Conservation (phyloP, 1,284 basidiomycete species). For the Marasmius fiardii region DNA sequence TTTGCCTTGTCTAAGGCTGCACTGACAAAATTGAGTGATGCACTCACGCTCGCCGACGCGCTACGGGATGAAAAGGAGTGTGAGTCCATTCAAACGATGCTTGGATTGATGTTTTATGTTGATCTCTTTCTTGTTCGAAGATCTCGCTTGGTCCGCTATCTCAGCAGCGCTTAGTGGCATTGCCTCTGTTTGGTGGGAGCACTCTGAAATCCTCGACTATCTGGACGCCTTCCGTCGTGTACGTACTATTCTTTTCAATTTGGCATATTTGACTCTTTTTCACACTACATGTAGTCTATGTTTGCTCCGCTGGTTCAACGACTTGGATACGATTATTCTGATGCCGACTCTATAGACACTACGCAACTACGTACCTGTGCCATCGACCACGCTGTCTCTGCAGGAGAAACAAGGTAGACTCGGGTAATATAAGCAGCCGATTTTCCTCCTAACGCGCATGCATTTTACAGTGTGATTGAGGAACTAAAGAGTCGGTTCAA, state of each 20-base stretch:
- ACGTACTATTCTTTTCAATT: conserved; percentile 20
- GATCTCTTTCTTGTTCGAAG: conserved; percentile 33
- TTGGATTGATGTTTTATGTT: conserved; percentile 6
- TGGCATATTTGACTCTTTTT: not conserved
- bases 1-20: conserved; percentile 82
- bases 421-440: not conserved
- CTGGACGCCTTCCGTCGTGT: conserved; percentile 67
- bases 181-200: conserved; percentile 85
- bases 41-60: conserved; percentile 68
- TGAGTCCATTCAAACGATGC: conserved; percentile 31
- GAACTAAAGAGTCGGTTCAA: conserved; percentile 78
- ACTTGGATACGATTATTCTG: conserved; percentile 78
- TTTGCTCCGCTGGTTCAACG: conserved; percentile 79
- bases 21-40: conserved; percentile 72
- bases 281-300: conserved; percentile 54
- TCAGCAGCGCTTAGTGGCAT: conserved; percentile 53
- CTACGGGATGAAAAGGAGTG: conserved; percentile 76
- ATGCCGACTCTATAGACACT: conserved; percentile 69
- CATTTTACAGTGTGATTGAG: conserved; percentile 57
- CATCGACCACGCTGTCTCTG: conserved; percentile 64
- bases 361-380: conserved; percentile 78
- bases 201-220: conserved; percentile 55
- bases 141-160: conserved; percentile 75
- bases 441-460: conserved; percentile 1
- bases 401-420: conserved; percentile 55